Percentiles rank a stretch among this genome's conserved stretches.
phyloP scores from a whole-genome alignment of 1,284 basidiomycete genomes.

The Malassezia globosa region DNA sequence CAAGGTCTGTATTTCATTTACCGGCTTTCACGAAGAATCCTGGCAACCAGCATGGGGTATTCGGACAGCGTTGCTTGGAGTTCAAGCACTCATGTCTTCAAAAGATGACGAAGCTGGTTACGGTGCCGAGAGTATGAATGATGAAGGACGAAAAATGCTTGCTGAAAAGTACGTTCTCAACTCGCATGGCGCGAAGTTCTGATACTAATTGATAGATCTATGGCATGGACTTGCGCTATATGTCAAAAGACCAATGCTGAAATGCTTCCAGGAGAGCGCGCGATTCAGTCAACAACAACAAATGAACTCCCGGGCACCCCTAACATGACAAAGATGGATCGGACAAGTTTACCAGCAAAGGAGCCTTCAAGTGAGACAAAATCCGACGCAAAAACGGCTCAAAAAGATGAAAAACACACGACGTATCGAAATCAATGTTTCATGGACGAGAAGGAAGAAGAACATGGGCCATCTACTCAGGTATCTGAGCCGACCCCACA shows the following conservation, averaged over 20 bases:
- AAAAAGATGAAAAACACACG: too few relatives aligned
- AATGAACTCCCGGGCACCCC: too few relatives aligned
- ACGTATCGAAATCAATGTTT: too few relatives aligned
- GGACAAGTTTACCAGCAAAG: too few relatives aligned
- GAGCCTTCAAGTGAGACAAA: too few relatives aligned
- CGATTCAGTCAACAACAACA: too few relatives aligned
- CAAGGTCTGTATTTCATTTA: conserved; percentile 52
- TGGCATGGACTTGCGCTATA: conserved; percentile 23
- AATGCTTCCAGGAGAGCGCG: neutral
- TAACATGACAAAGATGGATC: too few relatives aligned
- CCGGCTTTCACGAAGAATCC: conserved; percentile 54
- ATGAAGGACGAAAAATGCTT: conserved; percentile 67
- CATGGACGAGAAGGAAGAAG: too few relatives aligned
- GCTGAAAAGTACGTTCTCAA: conserved; percentile 18
- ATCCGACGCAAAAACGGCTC: too few relatives aligned
- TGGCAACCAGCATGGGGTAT: conserved; percentile 99
- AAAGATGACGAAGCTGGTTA: conserved; percentile 61
- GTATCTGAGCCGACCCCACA: too few relatives aligned
- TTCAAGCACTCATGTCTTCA: conserved; percentile 46
- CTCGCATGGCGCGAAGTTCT: too few relatives aligned
- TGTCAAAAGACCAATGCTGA: conserved; percentile 22
- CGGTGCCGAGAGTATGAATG: conserved; percentile 79
- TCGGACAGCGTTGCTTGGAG: conserved; percentile 60
- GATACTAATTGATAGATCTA: conserved; percentile 3
- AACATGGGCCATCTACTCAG: too few relatives aligned